Conservation (phyloP, 2,329 filamentous ascomycete genomes). For the Fusarium subglutinans region DNA sequence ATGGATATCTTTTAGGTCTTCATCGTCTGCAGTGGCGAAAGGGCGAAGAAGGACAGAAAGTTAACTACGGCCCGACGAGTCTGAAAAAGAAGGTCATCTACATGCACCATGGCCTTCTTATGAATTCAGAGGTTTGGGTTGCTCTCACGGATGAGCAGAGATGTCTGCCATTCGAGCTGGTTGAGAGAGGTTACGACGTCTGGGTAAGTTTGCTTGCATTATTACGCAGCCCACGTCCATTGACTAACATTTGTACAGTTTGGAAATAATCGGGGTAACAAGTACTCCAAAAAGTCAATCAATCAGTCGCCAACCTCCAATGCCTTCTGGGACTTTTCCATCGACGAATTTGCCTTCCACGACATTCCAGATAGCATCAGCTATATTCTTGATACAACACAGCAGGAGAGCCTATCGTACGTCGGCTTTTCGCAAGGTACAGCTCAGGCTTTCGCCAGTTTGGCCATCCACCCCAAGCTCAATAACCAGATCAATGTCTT, state of each 20-base stretch:
- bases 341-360: slow-evolving; percentile 97
- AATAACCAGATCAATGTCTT: slow-evolving; percentile 96
- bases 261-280: slow-evolving; percentile 98
- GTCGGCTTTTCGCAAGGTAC: slow-evolving; percentile 98
- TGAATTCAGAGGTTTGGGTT: slow-evolving; percentile 99
- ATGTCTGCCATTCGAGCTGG: slow-evolving; percentile 87
- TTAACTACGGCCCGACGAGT: slow-evolving; percentile 76
- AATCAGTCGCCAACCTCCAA: slow-evolving; percentile 76
- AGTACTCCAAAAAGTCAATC: slow-evolving; percentile 96
- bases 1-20: slow-evolving; percentile 91
- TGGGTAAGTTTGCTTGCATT: slow-evolving; percentile 69
- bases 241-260: slow-evolving; percentile 63
- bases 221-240: background rate
- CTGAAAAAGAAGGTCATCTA: slow-evolving; percentile 88
- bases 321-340: slow-evolving; percentile 96
- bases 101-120: slow-evolving; percentile 93
- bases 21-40: slow-evolving; percentile 86
- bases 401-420: slow-evolving; percentile 87
- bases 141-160: slow-evolving; percentile 87
- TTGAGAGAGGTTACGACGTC: slow-evolving; percentile 93
- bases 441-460: slow-evolving; percentile 92
- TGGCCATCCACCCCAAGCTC: slow-evolving; percentile 90
- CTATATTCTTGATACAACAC: slow-evolving; percentile 87
- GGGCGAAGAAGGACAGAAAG: slow-evolving; percentile 80
- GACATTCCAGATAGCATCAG: slow-evolving; percentile 95